Conservation (phyloP, 2,329 filamentous ascomycete genomes). For the Orbilia ellipsospora region DNA sequence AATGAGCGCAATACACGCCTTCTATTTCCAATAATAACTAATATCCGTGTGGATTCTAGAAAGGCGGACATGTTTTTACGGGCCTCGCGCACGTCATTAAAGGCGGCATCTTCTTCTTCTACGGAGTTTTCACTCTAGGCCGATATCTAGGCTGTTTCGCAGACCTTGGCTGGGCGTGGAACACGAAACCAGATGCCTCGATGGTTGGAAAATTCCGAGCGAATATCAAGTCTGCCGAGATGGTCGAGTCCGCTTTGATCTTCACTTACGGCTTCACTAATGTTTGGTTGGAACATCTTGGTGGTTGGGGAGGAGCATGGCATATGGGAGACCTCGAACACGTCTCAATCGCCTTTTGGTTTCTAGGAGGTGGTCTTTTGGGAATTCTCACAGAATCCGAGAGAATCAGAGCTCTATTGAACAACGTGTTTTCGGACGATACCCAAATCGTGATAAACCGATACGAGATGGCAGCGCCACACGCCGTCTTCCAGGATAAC, state of each 20-base stretch:
- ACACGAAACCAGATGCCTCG: slow-evolving; percentile 72
- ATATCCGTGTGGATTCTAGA: slow-evolving; percentile 64
- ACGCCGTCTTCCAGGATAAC: slow-evolving; percentile 65
- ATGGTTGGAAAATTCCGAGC: slow-evolving; percentile 72
- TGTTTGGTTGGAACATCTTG: slow-evolving; percentile 90
- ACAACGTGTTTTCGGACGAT: slow-evolving; percentile 64
- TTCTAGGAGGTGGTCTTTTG: slow-evolving; percentile 89
- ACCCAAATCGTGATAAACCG: slow-evolving; percentile 50
- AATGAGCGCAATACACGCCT: no score
- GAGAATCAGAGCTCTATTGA: slow-evolving; percentile 74
- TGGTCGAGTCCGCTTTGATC: slow-evolving; percentile 88
- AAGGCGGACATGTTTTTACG: slow-evolving; percentile 77
- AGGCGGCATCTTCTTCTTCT: slow-evolving; percentile 93
- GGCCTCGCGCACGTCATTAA: slow-evolving; percentile 94
- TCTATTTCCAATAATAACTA: no score
- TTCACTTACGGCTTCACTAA: slow-evolving; percentile 80
- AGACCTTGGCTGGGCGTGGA: slow-evolving; percentile 87
- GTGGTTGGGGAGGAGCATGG: slow-evolving; percentile 77
- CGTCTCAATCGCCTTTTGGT: slow-evolving; percentile 89
- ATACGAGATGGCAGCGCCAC: slow-evolving; percentile 60
- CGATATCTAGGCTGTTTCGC: slow-evolving; percentile 91
- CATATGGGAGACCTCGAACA: slow-evolving; percentile 86
- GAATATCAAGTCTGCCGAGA: slow-evolving; percentile 79
- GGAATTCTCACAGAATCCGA: slow-evolving; percentile 87
- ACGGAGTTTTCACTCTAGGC: slow-evolving; percentile 85